phyloP scores from a whole-genome alignment of 2,329 filamentous ascomycete genomes.

The Ophiosphaerella narmari region DNA sequence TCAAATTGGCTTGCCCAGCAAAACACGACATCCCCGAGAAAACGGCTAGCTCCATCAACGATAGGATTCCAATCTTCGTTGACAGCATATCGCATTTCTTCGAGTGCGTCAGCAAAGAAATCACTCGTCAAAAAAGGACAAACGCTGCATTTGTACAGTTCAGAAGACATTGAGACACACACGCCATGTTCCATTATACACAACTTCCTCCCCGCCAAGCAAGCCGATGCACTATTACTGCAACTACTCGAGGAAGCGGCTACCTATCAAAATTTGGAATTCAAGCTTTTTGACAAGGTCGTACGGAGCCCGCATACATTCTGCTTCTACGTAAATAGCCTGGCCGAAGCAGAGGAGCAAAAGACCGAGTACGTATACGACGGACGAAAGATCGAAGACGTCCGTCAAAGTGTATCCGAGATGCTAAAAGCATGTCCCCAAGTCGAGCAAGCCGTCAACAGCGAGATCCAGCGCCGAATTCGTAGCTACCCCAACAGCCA shows the following conservation, averaged over 20 bases:
- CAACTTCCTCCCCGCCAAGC: conserved; percentile 76
- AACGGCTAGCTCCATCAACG: conserved; percentile 26
- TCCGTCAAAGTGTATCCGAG: conserved; percentile 75
- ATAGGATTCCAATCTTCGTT: conserved; percentile 53
- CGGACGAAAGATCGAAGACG: conserved; percentile 73
- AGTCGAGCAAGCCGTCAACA: conserved; percentile 78
- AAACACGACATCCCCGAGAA: conserved; percentile 38
- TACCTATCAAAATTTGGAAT: conserved; percentile 72
- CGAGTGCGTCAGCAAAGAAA: conserved; percentile 33
- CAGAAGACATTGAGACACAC: conserved; percentile 76
- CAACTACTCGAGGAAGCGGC: conserved; percentile 77
- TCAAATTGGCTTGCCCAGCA: conserved; percentile 58
- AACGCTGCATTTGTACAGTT: conserved; percentile 82
- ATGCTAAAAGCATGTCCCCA: conserved; percentile 70
- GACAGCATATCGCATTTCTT: conserved; percentile 26
- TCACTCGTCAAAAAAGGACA: conserved; percentile 74
- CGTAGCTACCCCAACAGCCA: conserved; percentile 68
- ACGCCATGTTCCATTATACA: conserved; percentile 92
- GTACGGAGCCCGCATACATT: conserved; percentile 85
- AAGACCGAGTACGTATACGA: conserved; percentile 86
- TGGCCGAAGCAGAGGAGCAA: conserved; percentile 70
- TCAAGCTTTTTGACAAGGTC: conserved; percentile 86
- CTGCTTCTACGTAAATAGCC: conserved; percentile 78
- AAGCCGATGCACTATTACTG: conserved; percentile 73
- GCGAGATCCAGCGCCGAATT: conserved; percentile 74